phyloP scores from a whole-genome alignment of 106 monocot genomes.

The Dendrobium huoshanense region DNA sequence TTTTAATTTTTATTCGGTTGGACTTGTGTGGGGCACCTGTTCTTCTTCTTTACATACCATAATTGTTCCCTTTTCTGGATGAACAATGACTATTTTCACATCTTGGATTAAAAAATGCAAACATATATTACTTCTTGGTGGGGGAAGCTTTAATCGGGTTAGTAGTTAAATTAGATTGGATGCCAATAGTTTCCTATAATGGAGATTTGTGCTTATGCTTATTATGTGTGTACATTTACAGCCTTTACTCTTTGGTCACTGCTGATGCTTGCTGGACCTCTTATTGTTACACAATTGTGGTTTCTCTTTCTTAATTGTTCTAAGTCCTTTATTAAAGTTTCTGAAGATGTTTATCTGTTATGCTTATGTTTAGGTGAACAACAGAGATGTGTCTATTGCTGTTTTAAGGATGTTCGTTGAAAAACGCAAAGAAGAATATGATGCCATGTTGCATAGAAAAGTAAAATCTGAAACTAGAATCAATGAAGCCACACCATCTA shows the following conservation, averaged over 20 bases:
- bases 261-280: not conserved
- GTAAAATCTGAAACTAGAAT: slow-evolving; percentile 24
- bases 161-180: too few relatives aligned
- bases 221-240: too few relatives aligned
- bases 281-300: not conserved
- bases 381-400: slow-evolving; percentile 95
- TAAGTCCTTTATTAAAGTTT: not conserved
- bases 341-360: not conserved
- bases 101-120: too few relatives aligned
- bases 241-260: not conserved
- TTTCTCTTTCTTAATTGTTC: not conserved
- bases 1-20: too few relatives aligned
- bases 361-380: slow-evolving; percentile 65
- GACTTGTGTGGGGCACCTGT: too few relatives aligned
- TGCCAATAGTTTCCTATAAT: too few relatives aligned
- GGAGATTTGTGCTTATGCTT: too few relatives aligned
- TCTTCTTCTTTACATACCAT: too few relatives aligned
- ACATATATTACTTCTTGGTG: too few relatives aligned
- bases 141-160: too few relatives aligned
- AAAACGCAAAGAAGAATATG: slow-evolving; percentile 79
- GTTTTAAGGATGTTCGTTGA: slow-evolving; percentile 67
- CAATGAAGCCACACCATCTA: slow-evolving; percentile 12
- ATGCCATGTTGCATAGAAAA: slow-evolving; percentile 39
- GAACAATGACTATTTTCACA: too few relatives aligned
- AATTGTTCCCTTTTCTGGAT: too few relatives aligned